phyloP scores from a whole-genome alignment of 331 rosid species.

The Malus hybrid region DNA sequence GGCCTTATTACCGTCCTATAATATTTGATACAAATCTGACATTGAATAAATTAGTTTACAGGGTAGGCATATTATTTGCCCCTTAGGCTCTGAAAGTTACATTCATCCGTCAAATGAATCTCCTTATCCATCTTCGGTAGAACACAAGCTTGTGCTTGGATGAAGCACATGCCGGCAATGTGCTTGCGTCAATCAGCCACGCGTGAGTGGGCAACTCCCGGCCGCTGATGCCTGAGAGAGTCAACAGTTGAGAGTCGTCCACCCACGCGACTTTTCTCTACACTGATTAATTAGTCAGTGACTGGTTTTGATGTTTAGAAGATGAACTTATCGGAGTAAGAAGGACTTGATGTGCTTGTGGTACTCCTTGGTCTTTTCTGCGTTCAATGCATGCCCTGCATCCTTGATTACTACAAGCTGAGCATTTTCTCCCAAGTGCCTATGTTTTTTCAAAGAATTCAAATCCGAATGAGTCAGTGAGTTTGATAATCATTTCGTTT shows the following conservation, averaged over 20 bases:
- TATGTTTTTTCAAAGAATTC: slow-evolving; percentile 8
- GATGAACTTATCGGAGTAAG: slow-evolving; percentile 18
- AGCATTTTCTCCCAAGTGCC: slow-evolving; percentile 67
- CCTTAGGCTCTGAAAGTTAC: not conserved
- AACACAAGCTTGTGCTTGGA: not conserved
- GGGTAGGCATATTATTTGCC: not conserved
- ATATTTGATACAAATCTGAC: not conserved
- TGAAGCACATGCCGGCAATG: not conserved
- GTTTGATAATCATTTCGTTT: no score
- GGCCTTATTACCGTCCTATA: no score
- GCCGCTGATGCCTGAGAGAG: not conserved
- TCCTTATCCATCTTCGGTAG: not conserved
- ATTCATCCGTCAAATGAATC: not conserved
- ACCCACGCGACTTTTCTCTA: not conserved
- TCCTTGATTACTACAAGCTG: slow-evolving; percentile 46
- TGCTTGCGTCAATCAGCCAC: not conserved
- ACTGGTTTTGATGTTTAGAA: not conserved
- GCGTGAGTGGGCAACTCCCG: not conserved
- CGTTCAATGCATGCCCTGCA: slow-evolving; percentile 62
- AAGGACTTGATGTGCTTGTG: slow-evolving; percentile 39
- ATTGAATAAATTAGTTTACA: not conserved
- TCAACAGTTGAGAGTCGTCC: not conserved
- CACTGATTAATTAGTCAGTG: not conserved
- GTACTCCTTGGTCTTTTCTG: slow-evolving; percentile 53
- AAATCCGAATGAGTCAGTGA: not conserved